Evolutionary conservation across 345 rosid genomes (phyloP), one percentile per base, ranked within the genome.

Genomic region (Turritis glabra): DNA sequence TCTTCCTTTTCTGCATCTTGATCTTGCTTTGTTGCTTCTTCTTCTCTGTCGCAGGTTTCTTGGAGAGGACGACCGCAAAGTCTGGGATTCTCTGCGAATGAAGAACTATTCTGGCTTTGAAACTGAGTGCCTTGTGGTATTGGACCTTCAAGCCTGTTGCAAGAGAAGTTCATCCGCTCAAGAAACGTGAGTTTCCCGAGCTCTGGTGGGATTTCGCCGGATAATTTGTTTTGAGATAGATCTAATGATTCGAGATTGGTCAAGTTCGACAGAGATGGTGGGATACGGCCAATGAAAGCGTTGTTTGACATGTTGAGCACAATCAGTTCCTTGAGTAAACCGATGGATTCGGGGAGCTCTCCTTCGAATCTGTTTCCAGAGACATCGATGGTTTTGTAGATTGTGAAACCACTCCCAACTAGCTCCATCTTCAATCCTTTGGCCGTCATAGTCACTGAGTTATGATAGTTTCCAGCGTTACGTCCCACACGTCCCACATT

Each of bases 281-380:
- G 67, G 33, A 74, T 67, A 30, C 3, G 73, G 41, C 72, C 67
- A 25, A 60, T 23, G 67, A 67, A 58, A 23, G 51, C 59, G 5
- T 74, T 74, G 58, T 67, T 56, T 35, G 73, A 75, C 67, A 75
- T 32, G 67, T 75, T 75, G 30, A 75, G 41, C 14, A 67, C 73
- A 12, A 44, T 44, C 3, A 75, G 61, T 50, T 46, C 67, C 54
- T 37, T 67, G 29, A 75, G 52, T n/a, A 44, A 27, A 56, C 73
- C n/a, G 1, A 75, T 35, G 26, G 79, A 75, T 37, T 57, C 32
- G 0, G 73, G 79, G 3, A 67, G 58, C 0, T 14, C n/a, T 67
- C 79, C 79, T 67, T 47, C 8, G 9, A 67, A 4, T 67, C 29
- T 47, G 52, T 67, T 75, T 26, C 57, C 38, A 2, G 79, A 67